Evolutionary conservation across 805 yeast species (phyloP).

Genomic region (Cyberlindnera mycetangii): DNA sequence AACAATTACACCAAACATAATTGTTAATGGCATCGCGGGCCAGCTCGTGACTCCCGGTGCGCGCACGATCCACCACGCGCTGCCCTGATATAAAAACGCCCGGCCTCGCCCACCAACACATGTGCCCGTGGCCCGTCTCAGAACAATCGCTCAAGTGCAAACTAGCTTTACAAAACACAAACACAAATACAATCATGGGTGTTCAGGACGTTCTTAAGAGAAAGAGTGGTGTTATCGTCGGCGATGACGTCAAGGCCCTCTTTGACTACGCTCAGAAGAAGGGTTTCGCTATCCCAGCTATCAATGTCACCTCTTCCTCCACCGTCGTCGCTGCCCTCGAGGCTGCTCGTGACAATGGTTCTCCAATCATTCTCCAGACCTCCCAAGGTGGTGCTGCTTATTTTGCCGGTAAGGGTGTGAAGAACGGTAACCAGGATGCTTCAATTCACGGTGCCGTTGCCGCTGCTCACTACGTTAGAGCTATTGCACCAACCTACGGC

Average conservation of each 20-base stretch:
- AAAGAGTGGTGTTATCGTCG: conserved; percentile 97
- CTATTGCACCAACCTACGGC: conserved; percentile 95
- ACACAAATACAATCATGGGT: conserved; percentile 41
- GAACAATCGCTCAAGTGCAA: not conserved
- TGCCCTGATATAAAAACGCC: not conserved
- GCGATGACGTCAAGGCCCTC: conserved; percentile 83
- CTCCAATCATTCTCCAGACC: conserved; percentile 95
- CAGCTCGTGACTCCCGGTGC: not conserved
- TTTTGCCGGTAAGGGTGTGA: conserved; percentile 99
- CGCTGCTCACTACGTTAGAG: conserved; percentile 95
- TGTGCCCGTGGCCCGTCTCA: not conserved
- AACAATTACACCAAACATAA: not conserved
- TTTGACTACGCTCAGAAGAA: conserved; percentile 91
- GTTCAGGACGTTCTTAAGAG: conserved; percentile 74
- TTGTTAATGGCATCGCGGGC: not conserved
- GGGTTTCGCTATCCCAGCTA: conserved; percentile 97
- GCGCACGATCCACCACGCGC: conserved; percentile 1
- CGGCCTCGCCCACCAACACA: not conserved
- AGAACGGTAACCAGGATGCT: conserved; percentile 89
- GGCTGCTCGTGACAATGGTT: conserved; percentile 91
- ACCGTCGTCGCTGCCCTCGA: conserved; percentile 96
- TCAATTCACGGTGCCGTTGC: conserved; percentile 94
- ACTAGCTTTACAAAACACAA: not conserved
- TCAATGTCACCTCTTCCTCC: conserved; percentile 96
- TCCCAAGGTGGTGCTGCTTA: conserved; percentile 99